Percentiles rank a stretch among this genome's conserved stretches.
Evolutionary conservation across 106 monocot species (phyloP).

Genomic region (Allium cepa): DNA sequence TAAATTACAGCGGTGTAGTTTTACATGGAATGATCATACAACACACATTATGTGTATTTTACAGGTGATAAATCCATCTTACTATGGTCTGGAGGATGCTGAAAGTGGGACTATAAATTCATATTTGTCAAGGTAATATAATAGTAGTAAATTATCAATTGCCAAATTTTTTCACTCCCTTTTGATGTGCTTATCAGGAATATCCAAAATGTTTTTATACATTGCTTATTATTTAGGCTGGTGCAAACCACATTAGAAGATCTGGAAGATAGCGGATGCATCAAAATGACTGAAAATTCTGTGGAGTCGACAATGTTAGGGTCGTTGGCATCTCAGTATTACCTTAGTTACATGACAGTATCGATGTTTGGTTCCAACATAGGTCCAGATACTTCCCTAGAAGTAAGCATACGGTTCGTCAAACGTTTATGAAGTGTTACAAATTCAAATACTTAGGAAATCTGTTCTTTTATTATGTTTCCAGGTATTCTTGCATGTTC

Average conservation of each 20-base stretch:
- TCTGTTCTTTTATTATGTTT: not conserved
- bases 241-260: slow-evolving; percentile 88
- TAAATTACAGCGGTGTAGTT: too few relatives aligned
- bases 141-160: not conserved
- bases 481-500: slow-evolving; percentile 86
- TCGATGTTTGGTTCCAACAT: slow-evolving; percentile 97
- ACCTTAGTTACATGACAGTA: slow-evolving; percentile 81
- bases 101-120: slow-evolving; percentile 62
- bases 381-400: slow-evolving; percentile 63
- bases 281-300: slow-evolving; percentile 50
- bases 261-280: slow-evolving; percentile 94
- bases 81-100: slow-evolving; percentile 83
- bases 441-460: not conserved
- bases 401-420: slow-evolving; percentile 34
- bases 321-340: slow-evolving; percentile 92
- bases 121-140: slow-evolving; percentile 71
- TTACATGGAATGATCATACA: too few relatives aligned
- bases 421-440: not conserved
- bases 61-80: slow-evolving; percentile 92
- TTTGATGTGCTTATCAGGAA: too few relatives aligned
- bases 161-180: too few relatives aligned
- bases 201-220: too few relatives aligned
- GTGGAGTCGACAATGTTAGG: slow-evolving; percentile 80
- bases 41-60: not conserved
- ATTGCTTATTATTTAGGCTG: slow-evolving; percentile 27